A percentile compares a stretch with the other conserved stretches of the same genome.
phyloP scores from a whole-genome alignment of 495 filamentous ascomycete species.

The Neurospora africana region DNA sequence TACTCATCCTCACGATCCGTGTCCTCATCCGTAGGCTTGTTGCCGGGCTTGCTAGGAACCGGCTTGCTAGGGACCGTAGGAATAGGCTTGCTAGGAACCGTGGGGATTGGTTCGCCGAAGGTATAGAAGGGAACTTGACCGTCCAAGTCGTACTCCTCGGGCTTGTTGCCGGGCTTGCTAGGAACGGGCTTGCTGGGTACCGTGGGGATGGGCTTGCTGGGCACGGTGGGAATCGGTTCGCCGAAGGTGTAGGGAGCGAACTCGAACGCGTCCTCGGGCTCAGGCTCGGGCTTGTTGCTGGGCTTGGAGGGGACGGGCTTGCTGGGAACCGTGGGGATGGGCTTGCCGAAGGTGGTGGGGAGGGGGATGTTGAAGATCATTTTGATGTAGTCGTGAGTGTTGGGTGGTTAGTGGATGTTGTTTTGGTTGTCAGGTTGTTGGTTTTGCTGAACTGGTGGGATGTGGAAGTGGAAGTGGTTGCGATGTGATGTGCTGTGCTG shows the following conservation, averaged over 20 bases:
- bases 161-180: not conserved
- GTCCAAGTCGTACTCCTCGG: not conserved
- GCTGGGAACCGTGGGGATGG: not conserved
- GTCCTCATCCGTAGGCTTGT: not conserved
- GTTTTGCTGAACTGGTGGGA: not conserved
- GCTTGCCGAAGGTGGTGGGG: not conserved
- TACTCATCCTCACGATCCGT: not conserved
- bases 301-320: not conserved
- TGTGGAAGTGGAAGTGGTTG: not conserved
- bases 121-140: not conserved
- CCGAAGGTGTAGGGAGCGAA: not conserved
- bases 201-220: not conserved
- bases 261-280: not conserved
- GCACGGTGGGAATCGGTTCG: not conserved
- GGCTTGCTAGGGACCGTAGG: not conserved
- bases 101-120: not conserved
- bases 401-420: not conserved
- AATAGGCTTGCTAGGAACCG: not conserved
- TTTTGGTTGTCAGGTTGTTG: not conserved
- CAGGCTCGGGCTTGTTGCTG: not conserved
- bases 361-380: not conserved
- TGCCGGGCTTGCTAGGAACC: not conserved
- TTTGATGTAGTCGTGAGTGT: not conserved
- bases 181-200: not conserved
- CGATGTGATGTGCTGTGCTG: not conserved